Evolutionary conservation across 768 basidiomycete genomes (phyloP).

Genomic region (Tricholoma sp.): DNA sequence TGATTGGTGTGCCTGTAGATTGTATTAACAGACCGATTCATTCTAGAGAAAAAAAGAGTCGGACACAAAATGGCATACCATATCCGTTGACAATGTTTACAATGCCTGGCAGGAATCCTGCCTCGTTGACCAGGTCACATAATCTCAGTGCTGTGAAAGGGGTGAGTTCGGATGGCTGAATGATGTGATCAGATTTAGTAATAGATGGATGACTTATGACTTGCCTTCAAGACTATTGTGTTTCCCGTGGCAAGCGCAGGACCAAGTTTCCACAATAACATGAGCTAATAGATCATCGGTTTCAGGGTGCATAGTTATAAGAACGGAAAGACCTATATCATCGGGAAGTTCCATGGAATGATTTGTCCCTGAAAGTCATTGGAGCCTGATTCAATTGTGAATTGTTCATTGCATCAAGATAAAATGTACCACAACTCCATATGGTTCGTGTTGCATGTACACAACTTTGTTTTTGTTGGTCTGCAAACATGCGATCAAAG

Average conservation of each 20-base stretch:
- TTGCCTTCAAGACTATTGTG: slow-evolving; percentile 47
- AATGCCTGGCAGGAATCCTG: slow-evolving; percentile 67
- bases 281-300: slow-evolving; percentile 4
- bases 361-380: too few species aligned
- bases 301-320: not conserved
- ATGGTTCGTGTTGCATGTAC: slow-evolving; percentile 67
- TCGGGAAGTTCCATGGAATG: slow-evolving; percentile 19
- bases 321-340: not conserved
- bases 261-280: slow-evolving; percentile 22
- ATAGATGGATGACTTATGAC: not conserved
- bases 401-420: slow-evolving; percentile 7
- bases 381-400: too few species aligned
- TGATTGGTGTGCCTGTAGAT: slow-evolving; percentile 55
- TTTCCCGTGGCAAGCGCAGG: slow-evolving; percentile 42
- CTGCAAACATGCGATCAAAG: slow-evolving; percentile 24
- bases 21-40: slow-evolving; percentile 32
- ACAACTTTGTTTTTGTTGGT: slow-evolving; percentile 51
- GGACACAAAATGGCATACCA: slow-evolving; percentile 17
- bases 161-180: slow-evolving; percentile 57
- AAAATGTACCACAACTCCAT: slow-evolving; percentile 38
- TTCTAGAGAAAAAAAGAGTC: slow-evolving; percentile 29
- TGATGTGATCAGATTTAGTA: not conserved
- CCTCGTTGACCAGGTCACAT: slow-evolving; percentile 47
- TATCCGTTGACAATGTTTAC: slow-evolving; percentile 62
- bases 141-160: slow-evolving; percentile 52